Conservation (phyloP, 2,329 filamentous ascomycete genomes). For the Zasmidium angulare region DNA sequence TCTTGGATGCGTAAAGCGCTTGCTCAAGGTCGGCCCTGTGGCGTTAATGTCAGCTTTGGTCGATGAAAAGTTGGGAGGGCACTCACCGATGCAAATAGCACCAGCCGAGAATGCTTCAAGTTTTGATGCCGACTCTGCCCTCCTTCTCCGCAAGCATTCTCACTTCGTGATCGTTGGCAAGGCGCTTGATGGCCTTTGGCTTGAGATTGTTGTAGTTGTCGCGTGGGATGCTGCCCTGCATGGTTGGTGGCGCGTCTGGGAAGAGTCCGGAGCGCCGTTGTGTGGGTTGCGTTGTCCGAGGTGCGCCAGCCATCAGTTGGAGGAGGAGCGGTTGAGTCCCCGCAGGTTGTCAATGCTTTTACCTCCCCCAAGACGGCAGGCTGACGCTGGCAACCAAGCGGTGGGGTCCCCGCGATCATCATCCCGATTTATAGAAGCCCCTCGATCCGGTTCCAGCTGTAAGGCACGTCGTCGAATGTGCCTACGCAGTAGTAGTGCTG, state of each 20-base stretch:
- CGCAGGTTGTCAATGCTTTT: background rate
- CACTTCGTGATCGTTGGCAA: slow-evolving; percentile 89
- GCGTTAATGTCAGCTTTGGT: too few relatives aligned
- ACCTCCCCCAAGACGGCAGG: background rate
- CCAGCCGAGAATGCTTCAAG: too few relatives aligned
- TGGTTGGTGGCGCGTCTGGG: slow-evolving; percentile 22
- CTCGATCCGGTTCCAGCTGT: background rate
- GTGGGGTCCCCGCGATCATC: background rate
- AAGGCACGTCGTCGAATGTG: background rate
- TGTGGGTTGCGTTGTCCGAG: too few relatives aligned
- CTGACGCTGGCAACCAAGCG: background rate
- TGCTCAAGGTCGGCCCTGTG: slow-evolving; percentile 96
- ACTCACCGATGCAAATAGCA: too few relatives aligned
- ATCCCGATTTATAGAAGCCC: background rate
- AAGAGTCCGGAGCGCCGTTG: too few relatives aligned
- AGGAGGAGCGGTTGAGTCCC: background rate
- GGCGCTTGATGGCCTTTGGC: slow-evolving; percentile 93
- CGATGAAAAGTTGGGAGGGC: too few relatives aligned
- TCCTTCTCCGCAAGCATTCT: slow-evolving; percentile 89
- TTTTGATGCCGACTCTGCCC: too few relatives aligned
- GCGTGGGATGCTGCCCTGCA: slow-evolving; percentile 29
- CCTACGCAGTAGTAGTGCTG: too few relatives aligned
- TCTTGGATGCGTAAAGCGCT: slow-evolving; percentile 98
- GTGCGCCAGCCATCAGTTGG: background rate
- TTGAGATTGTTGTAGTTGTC: slow-evolving; percentile 65